Evolutionary conservation across 169 alveolate genomes (phyloP), one percentile per base, ranked within the genome.

Genomic region (Sarcocystis neurona): DNA sequence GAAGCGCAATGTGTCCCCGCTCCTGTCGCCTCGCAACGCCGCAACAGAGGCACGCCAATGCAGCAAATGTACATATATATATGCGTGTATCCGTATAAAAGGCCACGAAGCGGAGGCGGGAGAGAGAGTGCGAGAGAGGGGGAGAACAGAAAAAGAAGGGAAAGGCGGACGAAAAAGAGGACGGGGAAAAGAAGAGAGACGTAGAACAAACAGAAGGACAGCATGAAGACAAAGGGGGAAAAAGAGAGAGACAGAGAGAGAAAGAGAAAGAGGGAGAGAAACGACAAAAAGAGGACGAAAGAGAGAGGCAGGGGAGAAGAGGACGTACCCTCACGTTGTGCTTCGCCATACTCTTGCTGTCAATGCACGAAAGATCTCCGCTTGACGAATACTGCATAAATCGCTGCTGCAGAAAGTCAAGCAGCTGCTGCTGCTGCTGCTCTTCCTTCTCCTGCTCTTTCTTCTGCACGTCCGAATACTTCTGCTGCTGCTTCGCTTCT

Each of bases 21-120:
- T n/a, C n/a, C n/a, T n/a, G n/a, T n/a, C n/a, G n/a, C n/a, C n/a
- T n/a, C n/a, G n/a, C n/a, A n/a, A n/a, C n/a, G n/a, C n/a, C n/a
- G n/a, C n/a, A n/a, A n/a, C n/a, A n/a, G n/a, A n/a, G n/a, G n/a
- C n/a, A n/a, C n/a, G 63, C 63, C 63, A 53, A 20, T 20, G 63
- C 30, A 53, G 63, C 63, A 53, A 53, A 10, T 12, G 63, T 53
- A 10, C 63, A 27, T 18, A 18, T 20, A 53, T 20, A 27, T 27
- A 53, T 18, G 66, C 66, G 27, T 53, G 66, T 56, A 77, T 37
- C 87, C 58, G 77, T 77, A 79, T 18, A 48, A 10, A n/a, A 56
- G 58, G 53, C 30, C 43, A 6, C 44, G 44, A 27, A 53, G 34
- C 30, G 18, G 53, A 53, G 87, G 87, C n/a, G 87, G 87, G 46